Percentiles rank a stretch among this genome's conserved stretches.
Evolutionary conservation across 345 rosid species (phyloP).

Genomic region (Salix brachista): DNA sequence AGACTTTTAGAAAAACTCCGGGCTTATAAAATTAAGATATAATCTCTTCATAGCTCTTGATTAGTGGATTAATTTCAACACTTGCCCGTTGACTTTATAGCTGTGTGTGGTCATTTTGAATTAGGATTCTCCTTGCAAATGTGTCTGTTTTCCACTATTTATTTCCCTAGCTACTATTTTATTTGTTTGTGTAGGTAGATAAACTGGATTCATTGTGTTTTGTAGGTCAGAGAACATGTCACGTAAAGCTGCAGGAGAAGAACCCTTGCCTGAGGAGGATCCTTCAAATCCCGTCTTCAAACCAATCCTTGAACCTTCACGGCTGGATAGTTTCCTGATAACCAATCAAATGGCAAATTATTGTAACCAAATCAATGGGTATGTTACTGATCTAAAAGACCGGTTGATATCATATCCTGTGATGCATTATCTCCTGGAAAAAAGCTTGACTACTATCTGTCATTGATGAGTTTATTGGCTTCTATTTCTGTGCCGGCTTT

Average conservation of each 20-base stretch:
- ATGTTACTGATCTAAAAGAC: constrained; percentile 18
- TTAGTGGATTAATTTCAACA: not conserved
- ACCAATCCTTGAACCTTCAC: constrained; percentile 88
- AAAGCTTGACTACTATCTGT: not conserved
- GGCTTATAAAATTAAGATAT: not conserved
- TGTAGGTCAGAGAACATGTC: constrained; percentile 81
- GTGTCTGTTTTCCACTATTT: not conserved
- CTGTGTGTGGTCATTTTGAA: not conserved
- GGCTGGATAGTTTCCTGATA: constrained; percentile 90
- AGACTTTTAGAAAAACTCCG: not conserved
- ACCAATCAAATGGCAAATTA: constrained; percentile 87
- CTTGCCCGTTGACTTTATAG: not conserved
- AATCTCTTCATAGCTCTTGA: not conserved
- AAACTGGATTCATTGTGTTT: constrained; percentile 7
- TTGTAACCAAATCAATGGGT: constrained; percentile 98
- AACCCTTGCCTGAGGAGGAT: constrained; percentile 95
- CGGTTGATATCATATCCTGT: not conserved
- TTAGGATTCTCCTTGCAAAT: not conserved
- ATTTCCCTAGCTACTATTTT: not conserved
- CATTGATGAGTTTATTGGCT: not conserved
- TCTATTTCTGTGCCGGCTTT: not conserved
- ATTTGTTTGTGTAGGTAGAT: not conserved
- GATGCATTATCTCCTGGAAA: not conserved
- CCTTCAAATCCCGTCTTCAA: constrained; percentile 87
- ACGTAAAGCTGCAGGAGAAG: constrained; percentile 88